Evolutionary conservation across 1,139 yeast genomes (phyloP).

Genomic region (Pneumocystis murina): DNA sequence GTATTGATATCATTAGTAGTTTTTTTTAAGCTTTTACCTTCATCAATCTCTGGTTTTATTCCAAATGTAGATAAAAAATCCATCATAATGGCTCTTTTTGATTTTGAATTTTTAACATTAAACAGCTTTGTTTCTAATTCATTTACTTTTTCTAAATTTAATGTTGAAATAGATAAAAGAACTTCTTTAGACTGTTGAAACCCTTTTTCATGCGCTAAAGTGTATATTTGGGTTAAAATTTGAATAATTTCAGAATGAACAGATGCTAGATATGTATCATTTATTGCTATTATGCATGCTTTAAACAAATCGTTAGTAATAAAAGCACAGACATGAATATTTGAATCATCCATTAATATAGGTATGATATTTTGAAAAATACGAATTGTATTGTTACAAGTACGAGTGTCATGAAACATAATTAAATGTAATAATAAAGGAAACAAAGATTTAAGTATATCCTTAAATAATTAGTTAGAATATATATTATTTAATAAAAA

Average conservation of each 20-base stretch:
- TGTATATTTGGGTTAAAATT: background rate
- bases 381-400: background rate
- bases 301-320: background rate
- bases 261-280: background rate
- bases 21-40: background rate
- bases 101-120: background rate
- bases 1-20: background rate
- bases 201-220: background rate
- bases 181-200: background rate
- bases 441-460: background rate
- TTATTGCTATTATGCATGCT: background rate
- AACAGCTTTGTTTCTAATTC: background rate
- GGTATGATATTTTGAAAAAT: background rate
- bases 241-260: background rate
- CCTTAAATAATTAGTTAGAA: background rate
- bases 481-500: background rate
- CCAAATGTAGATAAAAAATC: background rate
- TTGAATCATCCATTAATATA: background rate
- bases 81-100: background rate
- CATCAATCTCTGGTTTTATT: background rate
- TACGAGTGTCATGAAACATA: conserved; percentile 1
- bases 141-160: background rate
- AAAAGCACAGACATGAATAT: background rate
- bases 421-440: background rate
- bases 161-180: background rate